Evolutionary conservation across 805 yeast species (phyloP).

Genomic region (Kockiozyma suomiensis): DNA sequence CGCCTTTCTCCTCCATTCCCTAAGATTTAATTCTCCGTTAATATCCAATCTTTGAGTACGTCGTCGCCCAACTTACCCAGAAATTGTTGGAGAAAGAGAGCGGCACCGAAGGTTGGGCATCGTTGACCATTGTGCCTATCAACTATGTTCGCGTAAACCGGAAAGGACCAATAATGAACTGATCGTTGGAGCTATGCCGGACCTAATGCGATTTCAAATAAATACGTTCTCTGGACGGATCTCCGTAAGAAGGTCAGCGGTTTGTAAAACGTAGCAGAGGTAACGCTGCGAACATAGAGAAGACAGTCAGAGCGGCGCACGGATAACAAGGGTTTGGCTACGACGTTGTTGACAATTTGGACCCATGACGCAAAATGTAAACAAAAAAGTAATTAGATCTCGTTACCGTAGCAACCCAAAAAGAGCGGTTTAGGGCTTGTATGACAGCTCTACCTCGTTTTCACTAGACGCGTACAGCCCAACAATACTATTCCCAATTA

Average conservation of each 20-base stretch:
- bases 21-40: too few species aligned
- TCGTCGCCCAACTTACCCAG: too few species aligned
- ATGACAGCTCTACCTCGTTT: too few species aligned
- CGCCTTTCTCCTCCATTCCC: conserved; percentile 65
- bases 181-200: background rate
- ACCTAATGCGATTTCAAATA: background rate
- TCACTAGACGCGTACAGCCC: background rate
- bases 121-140: conserved; percentile 13
- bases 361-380: conserved; percentile 4
- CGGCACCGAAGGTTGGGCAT: conserved; percentile 31
- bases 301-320: background rate
- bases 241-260: too few species aligned
- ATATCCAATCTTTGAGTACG: too few species aligned
- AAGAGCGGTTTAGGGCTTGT: background rate
- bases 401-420: conserved; percentile 10
- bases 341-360: conserved; percentile 1
- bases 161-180: background rate
- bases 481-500: too few species aligned
- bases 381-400: background rate
- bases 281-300: background rate
- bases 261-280: background rate
- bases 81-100: conserved; percentile 35
- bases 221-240: too few species aligned
- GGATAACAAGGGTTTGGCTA: background rate
- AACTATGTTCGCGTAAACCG: background rate